These are phyloP conservation scores for Sclerotinia subarctica DNA, from an alignment of 2,329 filamentous ascomycete genomes.

Conservation along the genomic window DNA sequence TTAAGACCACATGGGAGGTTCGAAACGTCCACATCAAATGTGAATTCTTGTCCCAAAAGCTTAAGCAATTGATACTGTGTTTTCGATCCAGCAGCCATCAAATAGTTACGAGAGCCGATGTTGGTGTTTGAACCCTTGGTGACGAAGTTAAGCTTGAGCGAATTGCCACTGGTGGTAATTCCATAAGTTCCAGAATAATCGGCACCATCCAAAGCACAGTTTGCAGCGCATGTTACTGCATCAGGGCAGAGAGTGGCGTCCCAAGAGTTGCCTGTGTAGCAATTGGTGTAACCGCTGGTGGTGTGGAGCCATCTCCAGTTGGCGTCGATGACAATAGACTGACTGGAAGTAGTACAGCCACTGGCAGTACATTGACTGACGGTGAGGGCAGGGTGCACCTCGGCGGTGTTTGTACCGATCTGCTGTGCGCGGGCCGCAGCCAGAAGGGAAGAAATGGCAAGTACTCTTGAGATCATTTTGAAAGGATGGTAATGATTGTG, in stretches of 20 bases:
- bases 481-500: conserved; percentile 20
- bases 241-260: conserved; percentile 44
- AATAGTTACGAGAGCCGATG: conserved; percentile 58
- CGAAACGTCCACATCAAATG: conserved; percentile 70
- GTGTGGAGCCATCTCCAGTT: conserved; percentile 60
- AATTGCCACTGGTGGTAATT: conserved; percentile 51
- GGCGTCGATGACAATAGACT: conserved; percentile 52
- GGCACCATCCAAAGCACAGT: conserved; percentile 54
- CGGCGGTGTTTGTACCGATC: conserved; percentile 46
- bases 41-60: conserved; percentile 65
- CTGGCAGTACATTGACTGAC: conserved; percentile 50
- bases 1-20: conserved; percentile 68
- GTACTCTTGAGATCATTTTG: conserved; percentile 37
- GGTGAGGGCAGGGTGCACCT: conserved; percentile 51
- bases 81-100: conserved; percentile 54
- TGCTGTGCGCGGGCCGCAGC: conserved; percentile 48
- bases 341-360: conserved; percentile 48
- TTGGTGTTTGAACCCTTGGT: conserved; percentile 47
- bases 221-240: conserved; percentile 45
- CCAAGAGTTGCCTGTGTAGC: conserved; percentile 46
- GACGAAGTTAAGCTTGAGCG: conserved; percentile 56
- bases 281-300: conserved; percentile 43
- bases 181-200: conserved; percentile 53
- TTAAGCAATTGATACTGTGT: conserved; percentile 64
- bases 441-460: conserved; percentile 45